A percentile compares a stretch with the other conserved stretches of the same genome.
phyloP scores from a whole-genome alignment of 495 filamentous ascomycete species.

The Darksidea phi region DNA sequence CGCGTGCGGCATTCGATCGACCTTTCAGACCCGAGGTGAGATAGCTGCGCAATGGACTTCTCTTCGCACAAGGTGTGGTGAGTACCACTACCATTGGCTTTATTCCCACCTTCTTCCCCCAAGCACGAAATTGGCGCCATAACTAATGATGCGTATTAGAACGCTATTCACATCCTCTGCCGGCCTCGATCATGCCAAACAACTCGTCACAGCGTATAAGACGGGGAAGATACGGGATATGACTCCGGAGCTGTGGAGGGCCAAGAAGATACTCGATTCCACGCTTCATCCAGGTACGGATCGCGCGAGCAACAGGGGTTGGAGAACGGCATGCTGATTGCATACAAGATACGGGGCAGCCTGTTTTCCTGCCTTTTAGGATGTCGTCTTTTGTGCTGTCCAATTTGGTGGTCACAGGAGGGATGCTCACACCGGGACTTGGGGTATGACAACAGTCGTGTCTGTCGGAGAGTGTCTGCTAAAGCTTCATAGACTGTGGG shows the following conservation, averaged over 20 bases:
- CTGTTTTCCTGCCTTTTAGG: conserved; percentile 90
- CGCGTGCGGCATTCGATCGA: conserved; percentile 86
- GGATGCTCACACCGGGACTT: conserved; percentile 91
- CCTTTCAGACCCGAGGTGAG: conserved; percentile 94
- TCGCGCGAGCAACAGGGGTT: conserved; percentile 2
- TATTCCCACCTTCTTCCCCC: conserved; percentile 2
- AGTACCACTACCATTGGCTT: conserved; percentile 33
- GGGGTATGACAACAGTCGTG: conserved; percentile 49
- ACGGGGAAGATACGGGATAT: conserved; percentile 68
- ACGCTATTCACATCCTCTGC: conserved; percentile 73
- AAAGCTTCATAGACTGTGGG: conserved; percentile 65
- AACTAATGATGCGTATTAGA: conserved; percentile 48
- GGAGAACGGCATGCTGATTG: conserved; percentile 12
- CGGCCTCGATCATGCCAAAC: conserved; percentile 80
- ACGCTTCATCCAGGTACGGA: conserved; percentile 83
- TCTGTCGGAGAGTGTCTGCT: neutral
- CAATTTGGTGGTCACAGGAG: conserved; percentile 93
- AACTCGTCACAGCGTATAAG: conserved; percentile 76
- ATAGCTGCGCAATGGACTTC: conserved; percentile 33
- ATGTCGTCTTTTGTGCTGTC: conserved; percentile 96
- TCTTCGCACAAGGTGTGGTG: conserved; percentile 38
- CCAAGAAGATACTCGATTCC: conserved; percentile 95
- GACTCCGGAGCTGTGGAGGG: conserved; percentile 88
- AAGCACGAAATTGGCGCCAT: neutral
- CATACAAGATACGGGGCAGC: conserved; percentile 74